Evolutionary conservation across 306 rosid species (phyloP).

Genomic region (Albizia julibrissin): DNA sequence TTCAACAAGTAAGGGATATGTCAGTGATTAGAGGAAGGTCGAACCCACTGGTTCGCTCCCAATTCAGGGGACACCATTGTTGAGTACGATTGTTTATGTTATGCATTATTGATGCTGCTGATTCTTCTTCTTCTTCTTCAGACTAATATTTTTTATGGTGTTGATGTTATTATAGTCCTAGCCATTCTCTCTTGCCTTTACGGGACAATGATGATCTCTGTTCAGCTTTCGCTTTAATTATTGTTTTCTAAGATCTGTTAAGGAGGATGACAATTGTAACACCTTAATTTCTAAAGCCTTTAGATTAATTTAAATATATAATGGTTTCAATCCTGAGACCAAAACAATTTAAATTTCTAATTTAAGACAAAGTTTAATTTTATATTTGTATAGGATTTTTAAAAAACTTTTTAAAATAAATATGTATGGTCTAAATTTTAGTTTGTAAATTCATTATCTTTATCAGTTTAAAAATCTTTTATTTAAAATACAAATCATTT

Average conservation of each 20-base stretch:
- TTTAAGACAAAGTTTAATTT: too few species aligned
- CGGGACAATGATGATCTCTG: neutral
- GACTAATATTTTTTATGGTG: neutral
- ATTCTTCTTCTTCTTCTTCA: neutral
- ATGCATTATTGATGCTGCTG: slow-evolving; percentile 43
- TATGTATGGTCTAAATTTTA: too few species aligned
- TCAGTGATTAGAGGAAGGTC: slow-evolving; percentile 54
- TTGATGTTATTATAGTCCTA: neutral
- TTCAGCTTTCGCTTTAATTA: neutral
- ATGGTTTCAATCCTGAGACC: too few species aligned
- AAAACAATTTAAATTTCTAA: too few species aligned
- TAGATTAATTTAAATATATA: too few species aligned
- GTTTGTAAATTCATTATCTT: too few species aligned
- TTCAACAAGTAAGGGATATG: slow-evolving; percentile 45
- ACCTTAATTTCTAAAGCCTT: too few species aligned
- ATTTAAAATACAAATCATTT: too few species aligned
- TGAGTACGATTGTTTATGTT: slow-evolving; percentile 60
- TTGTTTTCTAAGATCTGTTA: neutral
- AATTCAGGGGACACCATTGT: slow-evolving; percentile 49
- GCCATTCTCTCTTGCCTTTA: neutral
- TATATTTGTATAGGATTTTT: too few species aligned
- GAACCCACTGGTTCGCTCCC: slow-evolving; percentile 13
- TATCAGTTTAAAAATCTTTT: too few species aligned
- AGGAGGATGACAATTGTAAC: neutral
- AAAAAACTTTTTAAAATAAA: too few species aligned